Percentiles rank a stretch among this genome's conserved stretches.
phyloP scores from a whole-genome alignment of 495 filamentous ascomycete species.

The Penicillium pancosmium region DNA sequence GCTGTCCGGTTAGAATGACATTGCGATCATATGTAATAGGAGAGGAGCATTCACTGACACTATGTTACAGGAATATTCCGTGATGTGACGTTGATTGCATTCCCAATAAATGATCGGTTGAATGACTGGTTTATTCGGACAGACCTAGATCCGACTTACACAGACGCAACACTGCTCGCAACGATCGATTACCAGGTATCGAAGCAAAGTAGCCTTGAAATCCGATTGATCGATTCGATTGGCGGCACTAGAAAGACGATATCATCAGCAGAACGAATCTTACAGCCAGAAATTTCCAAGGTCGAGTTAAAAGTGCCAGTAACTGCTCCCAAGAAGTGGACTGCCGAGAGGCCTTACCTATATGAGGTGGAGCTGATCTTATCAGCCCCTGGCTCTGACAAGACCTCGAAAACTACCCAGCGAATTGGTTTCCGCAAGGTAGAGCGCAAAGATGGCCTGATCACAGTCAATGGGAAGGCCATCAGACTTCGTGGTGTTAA shows the following conservation, averaged over 20 bases:
- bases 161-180: slow-evolving; percentile 53
- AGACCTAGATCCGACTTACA: slow-evolving; percentile 56
- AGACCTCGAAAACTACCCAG: slow-evolving; percentile 49
- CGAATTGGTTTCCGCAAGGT: slow-evolving; percentile 62
- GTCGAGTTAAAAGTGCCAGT: slow-evolving; percentile 43
- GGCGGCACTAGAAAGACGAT: slow-evolving; percentile 11
- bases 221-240: slow-evolving; percentile 5
- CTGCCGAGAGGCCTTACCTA: slow-evolving; percentile 63
- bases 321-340: slow-evolving; percentile 60
- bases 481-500: slow-evolving; percentile 64
- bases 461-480: slow-evolving; percentile 60
- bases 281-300: not conserved
- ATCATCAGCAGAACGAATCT: not conserved
- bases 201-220: slow-evolving; percentile 4
- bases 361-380: slow-evolving; percentile 52
- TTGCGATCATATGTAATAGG: not conserved
- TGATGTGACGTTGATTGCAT: slow-evolving; percentile 62
- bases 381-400: slow-evolving; percentile 15
- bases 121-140: slow-evolving; percentile 61
- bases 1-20: slow-evolving; percentile 44
- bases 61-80: slow-evolving; percentile 60
- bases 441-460: slow-evolving; percentile 56
- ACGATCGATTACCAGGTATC: slow-evolving; percentile 42
- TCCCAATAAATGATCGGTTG: slow-evolving; percentile 53
- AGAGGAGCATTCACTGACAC: not conserved